Percentiles rank a stretch among this genome's conserved stretches.
These are phyloP conservation scores for Sergeia podlipaevii DNA, from an alignment of 208 protist species.

Conservation along the genomic window DNA sequence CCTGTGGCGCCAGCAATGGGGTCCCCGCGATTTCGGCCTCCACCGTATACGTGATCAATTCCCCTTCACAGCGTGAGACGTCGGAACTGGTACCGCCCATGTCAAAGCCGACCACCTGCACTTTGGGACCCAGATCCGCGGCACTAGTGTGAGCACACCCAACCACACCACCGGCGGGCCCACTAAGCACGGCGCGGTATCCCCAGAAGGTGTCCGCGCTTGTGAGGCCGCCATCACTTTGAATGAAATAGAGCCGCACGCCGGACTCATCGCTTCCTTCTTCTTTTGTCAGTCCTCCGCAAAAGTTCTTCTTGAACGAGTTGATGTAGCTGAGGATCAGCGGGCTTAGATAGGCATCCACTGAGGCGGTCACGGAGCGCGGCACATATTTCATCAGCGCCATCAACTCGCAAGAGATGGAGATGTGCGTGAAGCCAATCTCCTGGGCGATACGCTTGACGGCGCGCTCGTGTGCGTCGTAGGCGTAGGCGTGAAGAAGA, in stretches of 20 bases:
- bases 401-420: slow-evolving; percentile 89
- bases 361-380: slow-evolving; percentile 91
- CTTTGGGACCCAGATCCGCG: slow-evolving; percentile 20
- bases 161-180: slow-evolving; percentile 94
- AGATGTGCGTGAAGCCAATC: slow-evolving; percentile 91
- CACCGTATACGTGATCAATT: slow-evolving; percentile 81
- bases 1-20: slow-evolving; percentile 90
- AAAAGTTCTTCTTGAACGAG: slow-evolving; percentile 64
- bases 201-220: slow-evolving; percentile 88
- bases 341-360: slow-evolving; percentile 96
- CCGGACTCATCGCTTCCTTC: slow-evolving; percentile 25
- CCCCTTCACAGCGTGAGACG: slow-evolving; percentile 81
- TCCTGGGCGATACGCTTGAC: slow-evolving; percentile 79
- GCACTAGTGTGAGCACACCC: slow-evolving; percentile 87
- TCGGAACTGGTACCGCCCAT: slow-evolving; percentile 97
- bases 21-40: slow-evolving; percentile 88
- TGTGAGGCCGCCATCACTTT: slow-evolving; percentile 93
- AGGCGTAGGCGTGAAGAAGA: slow-evolving; percentile 94
- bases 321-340: slow-evolving; percentile 84
- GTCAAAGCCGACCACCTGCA: slow-evolving; percentile 89
- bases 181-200: slow-evolving; percentile 92
- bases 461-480: slow-evolving; percentile 72
- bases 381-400: slow-evolving; percentile 92
- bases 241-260: slow-evolving; percentile 85
- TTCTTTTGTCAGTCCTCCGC: too few species aligned